Conservation (phyloP, 768 basidiomycete genomes). For the Trametes maxima region DNA sequence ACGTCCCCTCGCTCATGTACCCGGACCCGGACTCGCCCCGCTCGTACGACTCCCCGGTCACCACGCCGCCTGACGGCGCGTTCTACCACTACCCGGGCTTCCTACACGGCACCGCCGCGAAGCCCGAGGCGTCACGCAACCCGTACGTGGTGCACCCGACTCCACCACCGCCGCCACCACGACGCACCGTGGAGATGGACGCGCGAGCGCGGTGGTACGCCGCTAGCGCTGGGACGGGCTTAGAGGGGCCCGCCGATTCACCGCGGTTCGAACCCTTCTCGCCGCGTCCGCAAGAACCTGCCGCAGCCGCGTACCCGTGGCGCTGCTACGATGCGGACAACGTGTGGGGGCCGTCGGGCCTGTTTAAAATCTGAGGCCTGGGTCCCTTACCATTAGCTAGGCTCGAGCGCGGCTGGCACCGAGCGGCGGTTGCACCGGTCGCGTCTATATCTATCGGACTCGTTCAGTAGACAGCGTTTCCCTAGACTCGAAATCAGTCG, state of each 20-base stretch:
- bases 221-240: background rate
- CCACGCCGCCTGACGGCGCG: conserved; percentile 4
- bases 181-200: background rate
- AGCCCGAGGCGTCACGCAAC: background rate
- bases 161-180: background rate
- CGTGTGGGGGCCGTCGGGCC: conserved; percentile 8
- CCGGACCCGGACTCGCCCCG: conserved; percentile 15
- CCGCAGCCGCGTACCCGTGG: conserved; percentile 1
- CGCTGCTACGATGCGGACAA: background rate
- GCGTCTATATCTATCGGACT: background rate
- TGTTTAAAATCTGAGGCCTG: conserved; percentile 4
- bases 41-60: background rate
- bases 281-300: background rate
- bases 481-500: no score
- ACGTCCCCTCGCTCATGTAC: conserved; percentile 18
- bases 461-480: background rate
- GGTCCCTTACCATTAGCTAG: background rate
- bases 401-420: no score
- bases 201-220: conserved; percentile 15
- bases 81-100: background rate
- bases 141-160: conserved; percentile 1
- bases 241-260: background rate
- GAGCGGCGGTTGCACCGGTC: background rate
- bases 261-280: conserved; percentile 19
- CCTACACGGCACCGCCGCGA: background rate